phyloP scores from a whole-genome alignment of 345 rosid species.

The Garcia nutans region DNA sequence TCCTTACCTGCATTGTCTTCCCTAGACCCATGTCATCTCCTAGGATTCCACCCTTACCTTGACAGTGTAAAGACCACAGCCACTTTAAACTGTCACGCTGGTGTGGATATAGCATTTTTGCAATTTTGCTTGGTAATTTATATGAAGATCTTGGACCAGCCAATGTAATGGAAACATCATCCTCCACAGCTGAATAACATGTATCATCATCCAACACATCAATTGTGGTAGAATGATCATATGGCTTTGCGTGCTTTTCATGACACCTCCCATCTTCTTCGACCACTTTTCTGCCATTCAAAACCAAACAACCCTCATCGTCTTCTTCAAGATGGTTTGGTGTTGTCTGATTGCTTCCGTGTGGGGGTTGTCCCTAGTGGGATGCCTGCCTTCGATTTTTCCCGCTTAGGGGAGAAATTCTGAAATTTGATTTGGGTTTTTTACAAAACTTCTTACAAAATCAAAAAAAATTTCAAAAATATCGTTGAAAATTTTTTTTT shows the following conservation, averaged over 20 bases:
- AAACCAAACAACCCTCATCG: slow-evolving; percentile 32
- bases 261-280: slow-evolving; percentile 23
- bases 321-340: slow-evolving; percentile 31
- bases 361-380: no score
- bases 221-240: slow-evolving; percentile 25
- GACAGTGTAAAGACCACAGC: slow-evolving; percentile 93
- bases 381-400: not conserved
- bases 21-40: slow-evolving; percentile 99
- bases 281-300: slow-evolving; percentile 34
- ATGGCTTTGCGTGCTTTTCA: slow-evolving; percentile 32
- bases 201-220: slow-evolving; percentile 36
- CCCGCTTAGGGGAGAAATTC: not conserved
- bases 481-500: no score
- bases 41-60: slow-evolving; percentile 91
- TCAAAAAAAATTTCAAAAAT: no score
- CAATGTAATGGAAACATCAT: slow-evolving; percentile 51
- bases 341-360: not conserved
- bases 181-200: slow-evolving; percentile 37
- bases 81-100: slow-evolving; percentile 89
- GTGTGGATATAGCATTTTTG: slow-evolving; percentile 71
- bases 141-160: slow-evolving; percentile 49
- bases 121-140: slow-evolving; percentile 53
- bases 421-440: not conserved
- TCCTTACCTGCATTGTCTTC: slow-evolving; percentile 96
- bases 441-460: no score